A percentile compares a stretch with the other conserved stretches of the same genome.
Evolutionary conservation across 2,329 filamentous ascomycete genomes (phyloP).

Genomic region (Phyllosticta capitalensis): DNA sequence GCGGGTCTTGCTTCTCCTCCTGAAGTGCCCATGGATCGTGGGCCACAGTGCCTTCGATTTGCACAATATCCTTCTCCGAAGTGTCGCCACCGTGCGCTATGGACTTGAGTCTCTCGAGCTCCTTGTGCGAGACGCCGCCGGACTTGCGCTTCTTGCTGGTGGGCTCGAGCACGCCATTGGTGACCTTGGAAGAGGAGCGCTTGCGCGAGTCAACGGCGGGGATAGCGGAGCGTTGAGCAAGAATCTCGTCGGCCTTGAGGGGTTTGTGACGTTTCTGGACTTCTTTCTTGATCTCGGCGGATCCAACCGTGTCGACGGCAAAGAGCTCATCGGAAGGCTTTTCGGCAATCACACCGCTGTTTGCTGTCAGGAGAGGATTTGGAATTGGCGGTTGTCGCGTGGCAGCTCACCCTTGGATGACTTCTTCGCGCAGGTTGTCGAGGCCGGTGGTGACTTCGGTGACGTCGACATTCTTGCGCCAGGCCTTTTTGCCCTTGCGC

Average conservation of each 20-base stretch:
- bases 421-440: conserved; percentile 74
- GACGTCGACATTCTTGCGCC: conserved; percentile 96
- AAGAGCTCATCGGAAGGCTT: conserved; percentile 78
- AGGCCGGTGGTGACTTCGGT: conserved; percentile 77
- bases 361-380: conserved; percentile 12
- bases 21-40: conserved; percentile 72
- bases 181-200: conserved; percentile 57
- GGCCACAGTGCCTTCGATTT: conserved; percentile 46
- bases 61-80: conserved; percentile 36
- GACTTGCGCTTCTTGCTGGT: conserved; percentile 64
- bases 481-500: conserved; percentile 95
- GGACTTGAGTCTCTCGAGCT: conserved; percentile 66
- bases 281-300: conserved; percentile 54
- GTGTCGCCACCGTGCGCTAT: conserved; percentile 65
- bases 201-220: conserved; percentile 73
- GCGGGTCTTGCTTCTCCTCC: conserved; percentile 40
- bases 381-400: not conserved
- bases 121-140: conserved; percentile 69
- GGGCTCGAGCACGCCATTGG: conserved; percentile 59
- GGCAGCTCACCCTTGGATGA: conserved; percentile 66
- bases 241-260: conserved; percentile 85
- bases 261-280: conserved; percentile 62
- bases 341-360: conserved; percentile 75
- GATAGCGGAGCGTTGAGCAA: conserved; percentile 72
- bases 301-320: conserved; percentile 66